Conservation (phyloP, 257 asterid genomes). For the Sherardia arvensis region DNA sequence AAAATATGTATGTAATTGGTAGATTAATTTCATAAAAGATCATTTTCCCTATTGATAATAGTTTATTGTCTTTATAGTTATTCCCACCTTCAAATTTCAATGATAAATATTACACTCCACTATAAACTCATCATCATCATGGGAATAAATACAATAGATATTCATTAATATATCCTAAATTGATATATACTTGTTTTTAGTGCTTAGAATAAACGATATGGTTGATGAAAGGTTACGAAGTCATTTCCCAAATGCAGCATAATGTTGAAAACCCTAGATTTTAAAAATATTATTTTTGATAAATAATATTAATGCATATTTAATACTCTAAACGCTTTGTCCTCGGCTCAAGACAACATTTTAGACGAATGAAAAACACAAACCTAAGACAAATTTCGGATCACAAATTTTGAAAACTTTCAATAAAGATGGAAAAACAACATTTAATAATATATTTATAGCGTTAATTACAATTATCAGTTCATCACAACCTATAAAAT, state of each 20-base stretch:
- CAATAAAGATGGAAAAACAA: background rate
- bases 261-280: background rate
- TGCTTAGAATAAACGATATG: background rate
- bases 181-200: background rate
- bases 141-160: background rate
- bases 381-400: background rate
- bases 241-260: background rate
- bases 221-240: background rate
- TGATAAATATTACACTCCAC: background rate
- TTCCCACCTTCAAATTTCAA: conserved; percentile 3
- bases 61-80: background rate
- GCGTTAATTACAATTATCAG: background rate
- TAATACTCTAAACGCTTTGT: background rate
- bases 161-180: background rate
- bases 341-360: background rate
- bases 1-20: no score
- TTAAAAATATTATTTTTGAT: background rate
- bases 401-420: background rate
- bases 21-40: no score
- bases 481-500: background rate
- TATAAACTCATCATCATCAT: background rate
- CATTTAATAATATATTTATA: no score
- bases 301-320: background rate
- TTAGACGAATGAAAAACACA: background rate
- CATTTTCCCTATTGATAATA: no score